Evolutionary conservation across 495 filamentous ascomycete genomes (phyloP), one percentile per base, ranked within the genome.

Genomic region (Platismatia glauca): DNA sequence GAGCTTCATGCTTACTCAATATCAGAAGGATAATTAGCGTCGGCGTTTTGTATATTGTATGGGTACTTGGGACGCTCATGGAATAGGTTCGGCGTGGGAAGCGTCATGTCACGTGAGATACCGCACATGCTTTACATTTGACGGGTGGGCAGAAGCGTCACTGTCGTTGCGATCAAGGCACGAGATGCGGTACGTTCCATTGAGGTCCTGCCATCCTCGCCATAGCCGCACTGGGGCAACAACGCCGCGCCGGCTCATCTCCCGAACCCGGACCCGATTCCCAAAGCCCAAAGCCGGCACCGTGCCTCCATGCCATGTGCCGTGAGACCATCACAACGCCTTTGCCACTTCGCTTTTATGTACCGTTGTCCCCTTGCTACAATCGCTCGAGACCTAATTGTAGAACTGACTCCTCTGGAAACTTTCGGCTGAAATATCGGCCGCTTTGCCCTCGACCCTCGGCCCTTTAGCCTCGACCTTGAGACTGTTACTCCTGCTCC

Each of bases 321-420:
- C 20, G 24, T 11, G 18, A 59, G 27, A 59, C 31, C 7, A 11
- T 7, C 31, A 33, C 57, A 43, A 12, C 57, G 38, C 57, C 31
- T 13, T 15, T 16, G 18, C 38, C 24, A n/a, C 27, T 31, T 20
- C 22, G 12, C 31, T 24, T 44, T 0, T 34, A 60, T 48, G 33
- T 60, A 27, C 58, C 0, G 16, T 20, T 35, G n/a, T n/a, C 3
- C 20, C 35, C 3, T n/a, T 57, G 16, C 31, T 16, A 57, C 43
- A 60, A 12, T 20, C 12, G 34, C 39, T 4, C 15, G 13, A 9
- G 56, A 12, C 29, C 71, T 81, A 86, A n/a, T 84, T 85, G 74
- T 89, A 88, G 73, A 95, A 95, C 50, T 88, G 86, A 61, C 89
- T 89, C 77, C 92, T 93, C 72, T 95, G 89, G 74, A 96, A 95